Conservation (phyloP, 1,284 basidiomycete genomes). For the Chiua sp. region DNA sequence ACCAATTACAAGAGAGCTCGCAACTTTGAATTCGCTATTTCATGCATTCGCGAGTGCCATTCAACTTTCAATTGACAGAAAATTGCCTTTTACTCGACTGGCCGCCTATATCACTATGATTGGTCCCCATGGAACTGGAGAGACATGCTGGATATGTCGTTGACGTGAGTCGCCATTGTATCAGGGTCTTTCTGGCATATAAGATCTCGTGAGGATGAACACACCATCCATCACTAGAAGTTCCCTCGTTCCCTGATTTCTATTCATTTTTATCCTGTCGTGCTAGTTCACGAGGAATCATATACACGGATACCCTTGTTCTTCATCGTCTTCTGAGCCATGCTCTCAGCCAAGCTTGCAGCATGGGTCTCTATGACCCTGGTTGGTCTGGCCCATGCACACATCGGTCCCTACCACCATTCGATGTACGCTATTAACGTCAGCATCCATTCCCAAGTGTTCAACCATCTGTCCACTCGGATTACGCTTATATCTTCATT, state of each 20-base stretch:
- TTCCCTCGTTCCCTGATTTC: background rate
- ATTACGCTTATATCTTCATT: background rate
- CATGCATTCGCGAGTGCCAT: too few relatives aligned
- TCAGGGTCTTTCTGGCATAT: conserved; percentile 11
- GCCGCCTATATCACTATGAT: too few relatives aligned
- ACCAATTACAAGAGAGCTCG: too few relatives aligned
- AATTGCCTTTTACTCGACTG: too few relatives aligned
- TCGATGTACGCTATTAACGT: conserved; percentile 17
- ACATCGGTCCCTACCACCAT: background rate
- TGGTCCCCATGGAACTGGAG: too few relatives aligned
- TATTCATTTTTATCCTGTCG: too few relatives aligned
- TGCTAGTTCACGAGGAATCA: too few relatives aligned
- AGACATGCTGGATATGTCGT: too few relatives aligned
- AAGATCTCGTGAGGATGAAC: background rate
- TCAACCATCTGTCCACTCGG: conserved; percentile 3
- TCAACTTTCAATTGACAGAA: too few relatives aligned
- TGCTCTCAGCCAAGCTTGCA: background rate
- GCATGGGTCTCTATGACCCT: conserved; percentile 16
- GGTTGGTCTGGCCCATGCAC: conserved; percentile 15
- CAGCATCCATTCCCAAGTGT: background rate
- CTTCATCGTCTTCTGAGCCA: too few relatives aligned
- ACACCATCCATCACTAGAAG: background rate
- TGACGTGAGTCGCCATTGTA: background rate
- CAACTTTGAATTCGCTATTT: too few relatives aligned
- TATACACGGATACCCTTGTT: too few relatives aligned